These are phyloP conservation scores for Dendrobium officinale DNA, from an alignment of 106 monocot genomes.

Conservation along the genomic window DNA sequence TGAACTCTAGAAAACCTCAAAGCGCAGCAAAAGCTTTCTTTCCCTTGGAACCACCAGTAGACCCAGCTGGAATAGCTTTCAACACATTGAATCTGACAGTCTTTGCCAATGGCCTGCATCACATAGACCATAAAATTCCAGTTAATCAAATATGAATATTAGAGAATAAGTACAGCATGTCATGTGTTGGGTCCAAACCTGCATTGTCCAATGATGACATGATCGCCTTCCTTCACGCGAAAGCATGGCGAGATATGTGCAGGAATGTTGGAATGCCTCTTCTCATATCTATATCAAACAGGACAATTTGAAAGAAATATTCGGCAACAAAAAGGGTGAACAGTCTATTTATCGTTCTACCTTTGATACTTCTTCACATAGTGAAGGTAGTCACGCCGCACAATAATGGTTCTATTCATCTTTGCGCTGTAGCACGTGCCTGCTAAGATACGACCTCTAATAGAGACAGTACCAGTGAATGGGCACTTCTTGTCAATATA, in stretches of 20 bases:
- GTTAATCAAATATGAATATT: background rate
- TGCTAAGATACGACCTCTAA: slow-evolving; percentile 59
- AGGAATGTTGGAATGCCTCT: slow-evolving; percentile 9
- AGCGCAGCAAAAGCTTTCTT: slow-evolving; percentile 73
- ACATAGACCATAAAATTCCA: background rate
- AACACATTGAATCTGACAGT: slow-evolving; percentile 79
- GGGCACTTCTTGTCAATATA: slow-evolving; percentile 81
- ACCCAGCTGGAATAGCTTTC: slow-evolving; percentile 73
- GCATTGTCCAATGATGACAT: slow-evolving; percentile 8
- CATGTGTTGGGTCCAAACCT: background rate
- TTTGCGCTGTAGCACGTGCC: slow-evolving; percentile 79
- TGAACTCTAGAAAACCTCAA: slow-evolving; percentile 4
- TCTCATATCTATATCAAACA: background rate
- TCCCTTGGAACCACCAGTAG: slow-evolving; percentile 34
- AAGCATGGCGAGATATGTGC: slow-evolving; percentile 2
- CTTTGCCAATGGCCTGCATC: slow-evolving; percentile 57
- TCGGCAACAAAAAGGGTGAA: too few relatives aligned
- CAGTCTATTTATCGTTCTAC: background rate
- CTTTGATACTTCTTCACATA: slow-evolving; percentile 72
- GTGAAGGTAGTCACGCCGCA: slow-evolving; percentile 70
- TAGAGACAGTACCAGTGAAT: slow-evolving; percentile 59
- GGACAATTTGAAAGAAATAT: background rate
- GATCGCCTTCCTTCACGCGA: slow-evolving; percentile 6
- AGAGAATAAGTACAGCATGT: background rate
- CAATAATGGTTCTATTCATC: slow-evolving; percentile 83